Evolutionary conservation across 225 moss, liverwort and hornwort genomes (phyloP).

Genomic region (Marchantia paleacea): DNA sequence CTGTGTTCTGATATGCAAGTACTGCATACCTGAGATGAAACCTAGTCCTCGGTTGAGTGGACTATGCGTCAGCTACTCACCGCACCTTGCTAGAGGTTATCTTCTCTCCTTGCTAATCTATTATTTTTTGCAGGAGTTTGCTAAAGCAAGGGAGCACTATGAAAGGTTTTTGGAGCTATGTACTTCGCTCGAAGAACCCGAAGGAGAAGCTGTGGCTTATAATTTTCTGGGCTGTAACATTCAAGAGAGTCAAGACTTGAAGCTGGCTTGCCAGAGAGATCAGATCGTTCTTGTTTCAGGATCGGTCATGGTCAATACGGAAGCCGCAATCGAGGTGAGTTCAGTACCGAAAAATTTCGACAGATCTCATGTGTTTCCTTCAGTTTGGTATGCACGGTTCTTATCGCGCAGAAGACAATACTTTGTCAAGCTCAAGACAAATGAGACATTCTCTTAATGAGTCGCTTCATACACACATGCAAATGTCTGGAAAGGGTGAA

Average conservation of each 20-base stretch:
- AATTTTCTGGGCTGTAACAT: slow-evolving; percentile 82
- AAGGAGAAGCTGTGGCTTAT: slow-evolving; percentile 68
- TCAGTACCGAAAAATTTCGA: neutral
- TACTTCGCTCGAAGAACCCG: slow-evolving; percentile 46
- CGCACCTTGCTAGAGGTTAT: neutral
- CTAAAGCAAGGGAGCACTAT: slow-evolving; percentile 56
- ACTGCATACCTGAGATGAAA: neutral
- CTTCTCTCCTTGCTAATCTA: neutral
- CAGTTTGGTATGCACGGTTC: neutral
- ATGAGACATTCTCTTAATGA: no score
- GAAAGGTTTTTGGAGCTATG: slow-evolving; percentile 61
- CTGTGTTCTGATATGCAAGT: neutral
- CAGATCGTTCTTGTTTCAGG: slow-evolving; percentile 46
- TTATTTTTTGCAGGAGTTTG: slow-evolving; percentile 50
- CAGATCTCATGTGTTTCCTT: neutral
- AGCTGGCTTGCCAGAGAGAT: slow-evolving; percentile 44
- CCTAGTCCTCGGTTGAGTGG: neutral
- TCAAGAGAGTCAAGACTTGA: slow-evolving; percentile 75
- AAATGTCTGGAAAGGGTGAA: neutral
- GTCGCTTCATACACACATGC: no score
- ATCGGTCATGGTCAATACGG: slow-evolving; percentile 38
- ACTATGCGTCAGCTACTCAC: neutral
- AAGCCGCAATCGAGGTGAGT: slow-evolving; percentile 44
- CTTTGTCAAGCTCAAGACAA: no score
- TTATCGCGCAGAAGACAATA: neutral